Evolutionary conservation across 2,329 filamentous ascomycete species (phyloP).

Genomic region (Xylariaceae sp.): DNA sequence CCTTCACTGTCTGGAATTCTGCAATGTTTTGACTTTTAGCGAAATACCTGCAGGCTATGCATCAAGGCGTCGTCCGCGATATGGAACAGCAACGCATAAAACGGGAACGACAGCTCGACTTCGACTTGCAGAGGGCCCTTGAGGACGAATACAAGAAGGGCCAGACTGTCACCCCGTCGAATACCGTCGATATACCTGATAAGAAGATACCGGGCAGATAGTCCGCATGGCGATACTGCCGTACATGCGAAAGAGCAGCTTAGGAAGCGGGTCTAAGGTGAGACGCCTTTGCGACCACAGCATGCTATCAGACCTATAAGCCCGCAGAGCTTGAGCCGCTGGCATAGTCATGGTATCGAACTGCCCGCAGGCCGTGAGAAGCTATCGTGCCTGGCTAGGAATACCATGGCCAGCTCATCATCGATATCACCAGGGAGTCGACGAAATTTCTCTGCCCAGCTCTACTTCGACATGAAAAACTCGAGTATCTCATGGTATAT

Average conservation of each 20-base stretch:
- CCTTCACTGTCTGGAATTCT: slow-evolving; percentile 2
- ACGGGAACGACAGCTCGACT: slow-evolving; percentile 86
- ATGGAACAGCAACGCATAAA: slow-evolving; percentile 92
- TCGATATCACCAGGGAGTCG: too few species aligned
- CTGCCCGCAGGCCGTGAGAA: too few species aligned
- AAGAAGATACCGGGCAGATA: slow-evolving; percentile 23
- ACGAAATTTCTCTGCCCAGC: too few species aligned
- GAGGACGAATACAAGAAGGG: slow-evolving; percentile 88
- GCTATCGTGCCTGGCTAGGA: too few species aligned
- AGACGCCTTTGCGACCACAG: too few species aligned
- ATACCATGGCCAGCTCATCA: too few species aligned
- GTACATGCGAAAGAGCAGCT: neutral
- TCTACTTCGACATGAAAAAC: too few species aligned
- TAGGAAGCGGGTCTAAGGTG: neutral
- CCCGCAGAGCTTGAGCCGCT: too few species aligned
- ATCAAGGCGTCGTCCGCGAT: slow-evolving; percentile 87
- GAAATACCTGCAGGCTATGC: slow-evolving; percentile 69
- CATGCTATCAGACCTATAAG: too few species aligned
- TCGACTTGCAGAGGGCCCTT: slow-evolving; percentile 81
- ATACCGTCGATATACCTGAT: slow-evolving; percentile 14
- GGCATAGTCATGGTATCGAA: too few species aligned
- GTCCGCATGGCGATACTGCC: neutral
- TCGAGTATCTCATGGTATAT: too few species aligned
- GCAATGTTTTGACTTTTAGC: slow-evolving; percentile 8
- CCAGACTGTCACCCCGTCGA: slow-evolving; percentile 60